Evolutionary conservation across 345 rosid species (phyloP), one percentile per base, ranked within the genome.

Genomic region (Aegle marmelos): DNA sequence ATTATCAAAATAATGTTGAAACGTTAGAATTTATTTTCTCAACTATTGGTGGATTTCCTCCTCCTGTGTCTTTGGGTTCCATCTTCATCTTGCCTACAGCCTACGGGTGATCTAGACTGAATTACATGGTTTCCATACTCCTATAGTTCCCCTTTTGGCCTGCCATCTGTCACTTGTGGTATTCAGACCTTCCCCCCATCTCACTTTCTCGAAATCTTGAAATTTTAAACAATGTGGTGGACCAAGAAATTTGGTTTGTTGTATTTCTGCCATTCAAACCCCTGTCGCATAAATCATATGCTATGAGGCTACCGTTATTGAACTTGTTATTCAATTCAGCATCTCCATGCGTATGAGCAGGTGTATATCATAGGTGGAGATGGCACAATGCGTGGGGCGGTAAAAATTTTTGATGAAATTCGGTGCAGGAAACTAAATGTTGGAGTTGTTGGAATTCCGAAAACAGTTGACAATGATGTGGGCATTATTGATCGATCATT

Each of bases 401-500:
- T 93, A 39, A 75, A 81, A 80, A 88, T 95, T 31, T 93, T 87
- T 53, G 78, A 89, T 0, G 98, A 92, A 85, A 72, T 91, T 53
- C 50, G 34, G 6, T 68, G 83, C 19, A 81, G 95, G 57, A 88
- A 89, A 62, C 82, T 94, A 19, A 80, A 82, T 11, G 68, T 92
- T 31, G 90, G 88, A 5, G 78, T 95, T 67, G 79, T 83, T 30
- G 99, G 91, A 16, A 91, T 95, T 72, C 98, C 98, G 0, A 91
- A 95, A 78, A 91, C 97, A 0, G 98, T 93, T 30, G 97, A 93
- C 84, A 95, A 95, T 11, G 99, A 95, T 72, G 88, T 90, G 34
- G 97, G 98, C 60, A 85, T 93, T 72, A 92, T 95, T 57, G 98
- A 95, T 82, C 81, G 89, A 72, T 95, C 97, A 53, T 95, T 95